Evolutionary conservation across 2,329 filamentous ascomycete genomes (phyloP).

Genomic region (Curvularia lunata): DNA sequence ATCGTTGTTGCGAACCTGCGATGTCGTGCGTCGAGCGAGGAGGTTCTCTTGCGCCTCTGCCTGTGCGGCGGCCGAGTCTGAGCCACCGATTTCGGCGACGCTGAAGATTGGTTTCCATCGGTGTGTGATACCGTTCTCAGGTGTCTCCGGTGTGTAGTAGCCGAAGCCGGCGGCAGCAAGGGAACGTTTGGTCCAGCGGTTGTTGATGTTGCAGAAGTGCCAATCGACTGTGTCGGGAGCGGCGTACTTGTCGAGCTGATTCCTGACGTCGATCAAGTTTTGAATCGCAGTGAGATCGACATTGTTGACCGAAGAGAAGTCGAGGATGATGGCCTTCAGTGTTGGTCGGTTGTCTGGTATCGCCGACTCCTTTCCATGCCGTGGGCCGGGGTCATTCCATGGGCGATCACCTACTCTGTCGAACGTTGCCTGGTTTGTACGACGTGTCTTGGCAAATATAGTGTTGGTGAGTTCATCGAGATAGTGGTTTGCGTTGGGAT

Average conservation of each 20-base stretch:
- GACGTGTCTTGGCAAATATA: constrained; percentile 68
- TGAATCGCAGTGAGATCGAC: constrained; percentile 94
- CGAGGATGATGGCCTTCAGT: constrained; percentile 86
- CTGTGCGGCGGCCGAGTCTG: constrained; percentile 71
- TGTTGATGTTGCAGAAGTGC: constrained; percentile 92
- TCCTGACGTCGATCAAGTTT: constrained; percentile 90
- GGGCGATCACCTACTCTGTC: constrained; percentile 70
- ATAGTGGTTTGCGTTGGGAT: constrained; percentile 90
- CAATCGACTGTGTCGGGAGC: constrained; percentile 85
- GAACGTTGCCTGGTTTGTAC: constrained; percentile 74
- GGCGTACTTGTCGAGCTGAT: constrained; percentile 90
- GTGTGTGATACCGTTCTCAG: constrained; percentile 60
- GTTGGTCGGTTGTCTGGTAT: constrained; percentile 64
- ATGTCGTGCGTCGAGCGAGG: constrained; percentile 25
- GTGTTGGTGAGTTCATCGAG: constrained; percentile 68
- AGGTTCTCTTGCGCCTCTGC: constrained; percentile 72
- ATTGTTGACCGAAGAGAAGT: constrained; percentile 94
- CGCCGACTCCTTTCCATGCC: constrained; percentile 57
- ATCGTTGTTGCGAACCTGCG: constrained; percentile 58
- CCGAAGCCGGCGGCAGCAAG: constrained; percentile 91
- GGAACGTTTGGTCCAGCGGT: constrained; percentile 92
- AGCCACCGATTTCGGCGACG: constrained; percentile 85
- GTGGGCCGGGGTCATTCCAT: constrained; percentile 92
- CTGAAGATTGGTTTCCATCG: constrained; percentile 94
- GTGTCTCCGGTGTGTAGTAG: constrained; percentile 66